Evolutionary conservation across 495 filamentous ascomycete species (phyloP).

Genomic region (Penicillium arizonense): DNA sequence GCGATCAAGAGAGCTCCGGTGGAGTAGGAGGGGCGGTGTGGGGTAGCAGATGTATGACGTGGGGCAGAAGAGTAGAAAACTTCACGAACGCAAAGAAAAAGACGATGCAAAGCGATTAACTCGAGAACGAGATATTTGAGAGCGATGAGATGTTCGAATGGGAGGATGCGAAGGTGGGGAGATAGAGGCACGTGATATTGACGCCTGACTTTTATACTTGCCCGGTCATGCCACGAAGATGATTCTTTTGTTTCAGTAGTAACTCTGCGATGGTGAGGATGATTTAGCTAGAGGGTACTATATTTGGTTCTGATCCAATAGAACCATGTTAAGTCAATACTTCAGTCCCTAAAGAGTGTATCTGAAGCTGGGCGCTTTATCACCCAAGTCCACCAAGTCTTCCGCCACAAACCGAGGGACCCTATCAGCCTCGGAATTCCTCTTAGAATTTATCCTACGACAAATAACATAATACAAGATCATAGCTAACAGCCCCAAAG

Average conservation of each 20-base stretch:
- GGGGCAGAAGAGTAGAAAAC: background rate
- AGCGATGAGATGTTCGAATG: too few relatives aligned
- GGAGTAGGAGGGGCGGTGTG: constrained; percentile 7
- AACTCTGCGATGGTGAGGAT: too few relatives aligned
- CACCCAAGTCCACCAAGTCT: constrained; percentile 7
- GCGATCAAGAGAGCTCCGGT: constrained; percentile 1
- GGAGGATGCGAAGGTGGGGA: background rate
- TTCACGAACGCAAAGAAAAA: background rate
- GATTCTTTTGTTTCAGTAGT: background rate
- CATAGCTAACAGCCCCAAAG: background rate
- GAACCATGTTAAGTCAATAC: too few relatives aligned
- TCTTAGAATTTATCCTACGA: constrained; percentile 2
- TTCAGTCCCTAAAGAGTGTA: constrained; percentile 1
- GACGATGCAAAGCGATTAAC: background rate
- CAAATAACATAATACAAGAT: constrained; percentile 1
- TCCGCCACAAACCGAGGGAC: constrained; percentile 5
- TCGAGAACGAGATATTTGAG: too few relatives aligned
- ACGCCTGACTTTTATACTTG: constrained; percentile 2
- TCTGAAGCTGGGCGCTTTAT: constrained; percentile 9
- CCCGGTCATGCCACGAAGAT: background rate
- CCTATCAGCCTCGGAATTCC: constrained; percentile 3
- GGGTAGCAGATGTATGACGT: constrained; percentile 8
- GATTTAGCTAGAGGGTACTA: too few relatives aligned
- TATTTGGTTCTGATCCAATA: too few relatives aligned
- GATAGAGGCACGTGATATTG: constrained; percentile 3